Percentiles rank a stretch among this genome's conserved stretches.
These are phyloP conservation scores for Amanita inopinata DNA, from an alignment of 768 basidiomycete genomes.

Conservation along the genomic window DNA sequence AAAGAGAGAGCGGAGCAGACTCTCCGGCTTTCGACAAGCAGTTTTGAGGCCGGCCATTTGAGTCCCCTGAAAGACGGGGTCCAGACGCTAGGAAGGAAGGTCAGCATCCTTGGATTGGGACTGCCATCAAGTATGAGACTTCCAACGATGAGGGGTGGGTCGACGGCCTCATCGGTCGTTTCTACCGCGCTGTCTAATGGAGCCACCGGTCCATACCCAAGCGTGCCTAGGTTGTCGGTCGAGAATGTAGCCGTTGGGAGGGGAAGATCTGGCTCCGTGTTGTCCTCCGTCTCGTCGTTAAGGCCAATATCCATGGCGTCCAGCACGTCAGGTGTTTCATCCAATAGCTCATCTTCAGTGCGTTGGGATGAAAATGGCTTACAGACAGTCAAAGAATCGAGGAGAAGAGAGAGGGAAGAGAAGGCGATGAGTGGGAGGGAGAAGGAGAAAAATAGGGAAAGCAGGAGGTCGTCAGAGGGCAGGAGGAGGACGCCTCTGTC, in stretches of 20 bases:
- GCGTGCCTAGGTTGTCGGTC: conserved; percentile 2
- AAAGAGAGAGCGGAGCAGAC: conserved; percentile 19
- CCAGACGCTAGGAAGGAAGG: conserved; percentile 43
- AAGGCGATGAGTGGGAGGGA: conserved; percentile 23
- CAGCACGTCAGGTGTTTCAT: conserved; percentile 24
- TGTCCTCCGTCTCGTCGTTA: conserved; percentile 31
- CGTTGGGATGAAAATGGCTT: conserved; percentile 26
- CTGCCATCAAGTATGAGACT: conserved; percentile 46
- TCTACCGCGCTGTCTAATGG: conserved; percentile 4
- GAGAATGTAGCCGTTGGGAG: conserved; percentile 12
- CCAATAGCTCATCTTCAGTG: conserved; percentile 13
- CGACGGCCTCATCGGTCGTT: conserved; percentile 25
- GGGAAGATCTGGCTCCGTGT: conserved; percentile 27
- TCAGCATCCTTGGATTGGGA: conserved; percentile 54
- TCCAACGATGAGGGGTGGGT: conserved; percentile 29
- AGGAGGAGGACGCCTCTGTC: conserved; percentile 43
- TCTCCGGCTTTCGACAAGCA: conserved; percentile 44
- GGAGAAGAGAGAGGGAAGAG: conserved; percentile 30
- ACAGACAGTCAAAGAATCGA: conserved; percentile 37
- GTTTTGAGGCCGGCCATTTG: conserved; percentile 61
- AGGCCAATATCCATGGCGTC: conserved; percentile 37
- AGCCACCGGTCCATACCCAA: conserved; percentile 2
- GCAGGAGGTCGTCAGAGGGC: conserved; percentile 38
- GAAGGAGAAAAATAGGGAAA: conserved; percentile 27
- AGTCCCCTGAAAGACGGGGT: conserved; percentile 14